Evolutionary conservation across 1,284 basidiomycete genomes (phyloP).

Genomic region (Ganoderma sp.): DNA sequence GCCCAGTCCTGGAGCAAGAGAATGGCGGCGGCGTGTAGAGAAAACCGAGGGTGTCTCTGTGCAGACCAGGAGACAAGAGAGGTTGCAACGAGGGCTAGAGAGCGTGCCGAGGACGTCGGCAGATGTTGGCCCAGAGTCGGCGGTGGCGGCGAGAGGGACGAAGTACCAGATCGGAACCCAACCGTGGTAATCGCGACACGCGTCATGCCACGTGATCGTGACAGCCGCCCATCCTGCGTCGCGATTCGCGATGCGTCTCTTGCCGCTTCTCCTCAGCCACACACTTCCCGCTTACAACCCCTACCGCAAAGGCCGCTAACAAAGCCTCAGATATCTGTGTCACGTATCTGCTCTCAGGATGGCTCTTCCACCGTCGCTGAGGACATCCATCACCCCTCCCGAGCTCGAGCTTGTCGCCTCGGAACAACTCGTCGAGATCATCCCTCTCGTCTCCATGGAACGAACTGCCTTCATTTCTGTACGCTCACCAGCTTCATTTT

Average conservation of each 20-base stretch:
- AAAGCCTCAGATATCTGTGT: background rate
- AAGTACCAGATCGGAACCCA: conserved; percentile 26
- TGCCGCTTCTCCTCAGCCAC: conserved; percentile 1
- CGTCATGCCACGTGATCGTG: conserved; percentile 31
- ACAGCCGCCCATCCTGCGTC: background rate
- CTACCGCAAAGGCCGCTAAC: too few species aligned
- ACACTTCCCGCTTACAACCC: background rate
- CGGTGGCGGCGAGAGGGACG: too few species aligned
- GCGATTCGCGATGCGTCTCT: background rate
- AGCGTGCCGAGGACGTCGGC: background rate
- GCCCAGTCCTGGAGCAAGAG: conserved; percentile 9
- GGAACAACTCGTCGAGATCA: conserved; percentile 81
- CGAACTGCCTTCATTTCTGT: conserved; percentile 88
- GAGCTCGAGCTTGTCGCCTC: conserved; percentile 89
- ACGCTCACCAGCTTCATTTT: conserved; percentile 32
- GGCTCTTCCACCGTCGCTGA: conserved; percentile 62
- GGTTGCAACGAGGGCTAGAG: background rate
- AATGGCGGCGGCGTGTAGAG: conserved; percentile 9
- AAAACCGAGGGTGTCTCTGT: background rate
- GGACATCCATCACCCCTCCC: conserved; percentile 70
- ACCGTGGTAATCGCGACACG: conserved; percentile 34
- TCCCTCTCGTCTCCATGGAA: conserved; percentile 88
- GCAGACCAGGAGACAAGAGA: background rate
- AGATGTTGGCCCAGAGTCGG: background rate
- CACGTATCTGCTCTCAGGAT: conserved; percentile 43